Base-by-base conservation (phyloP, 129 eudicot genomes). In the Daucus carota region DNA sequence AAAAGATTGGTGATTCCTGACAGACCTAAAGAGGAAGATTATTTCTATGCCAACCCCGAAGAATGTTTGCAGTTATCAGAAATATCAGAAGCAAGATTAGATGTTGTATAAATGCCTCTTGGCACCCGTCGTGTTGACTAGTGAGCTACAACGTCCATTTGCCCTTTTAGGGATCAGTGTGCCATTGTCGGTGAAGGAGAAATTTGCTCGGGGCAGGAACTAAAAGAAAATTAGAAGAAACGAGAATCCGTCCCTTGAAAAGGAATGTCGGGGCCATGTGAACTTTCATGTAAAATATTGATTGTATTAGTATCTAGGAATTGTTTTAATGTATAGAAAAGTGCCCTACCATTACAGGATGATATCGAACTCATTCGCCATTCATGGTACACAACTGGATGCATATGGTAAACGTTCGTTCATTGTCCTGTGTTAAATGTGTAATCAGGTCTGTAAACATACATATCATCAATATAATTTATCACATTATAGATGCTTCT, bases 1-100 rank as follows among this genome's bases (percentile, higher is more conserved):
- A 89, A 89, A 80, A 91, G 99, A 78, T 71, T 84, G 84, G 87
- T 87, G 67, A 91, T 89, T 77, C 90, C 90, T 4, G 99, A 92
- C 38, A 77, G 85, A 88, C 99, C 99, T 7, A 95, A 95, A 84
- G 99, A 95, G 81, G 99, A 95, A 81, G 97, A 91, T 73, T 91
- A 91, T 80, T 95, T 95, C 50, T 95, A 92, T 60, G 86, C 97
- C 72, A 95, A 95, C 85, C 99, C 99, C 2, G 86, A 86, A 48
- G 99, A 95, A 82, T 95, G 99, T 75, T 86, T 91, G 83, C 91
- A 84, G 48, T 80, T 83, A 28, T 76, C 86, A 50, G 86, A 86
- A n/a, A 20, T 38, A 43, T 72, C 57, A 5, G 85, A 86, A 44
- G 88, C 85, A 75, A 83, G 75, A 44, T 79, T 82, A 73, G 87